These are phyloP conservation scores for Periglandula ipomoeae DNA, from an alignment of 2,329 filamentous ascomycete genomes.

Conservation along the genomic window DNA sequence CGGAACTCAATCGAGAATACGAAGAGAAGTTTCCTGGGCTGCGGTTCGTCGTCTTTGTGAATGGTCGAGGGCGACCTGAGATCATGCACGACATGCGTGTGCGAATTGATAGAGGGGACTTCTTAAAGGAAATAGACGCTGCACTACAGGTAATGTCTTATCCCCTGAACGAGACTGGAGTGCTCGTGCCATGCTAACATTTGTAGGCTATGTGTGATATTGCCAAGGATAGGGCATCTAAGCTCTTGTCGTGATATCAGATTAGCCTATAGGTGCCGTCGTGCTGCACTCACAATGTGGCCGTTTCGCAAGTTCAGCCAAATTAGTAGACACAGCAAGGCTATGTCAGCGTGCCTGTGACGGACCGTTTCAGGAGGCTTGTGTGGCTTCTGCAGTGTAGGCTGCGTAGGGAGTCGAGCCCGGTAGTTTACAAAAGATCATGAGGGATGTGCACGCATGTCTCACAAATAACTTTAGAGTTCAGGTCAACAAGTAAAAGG, in stretches of 20 bases:
- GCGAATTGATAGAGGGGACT: constrained; percentile 61
- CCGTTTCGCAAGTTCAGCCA: neutral
- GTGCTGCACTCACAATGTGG: too few species aligned
- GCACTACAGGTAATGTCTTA: constrained; percentile 55
- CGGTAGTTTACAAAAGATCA: too few species aligned
- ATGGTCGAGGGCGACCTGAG: constrained; percentile 61
- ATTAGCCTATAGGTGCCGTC: too few species aligned
- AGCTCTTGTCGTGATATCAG: constrained; percentile 37
- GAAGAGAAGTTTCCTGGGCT: constrained; percentile 74
- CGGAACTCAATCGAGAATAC: constrained; percentile 64
- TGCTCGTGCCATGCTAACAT: constrained; percentile 11
- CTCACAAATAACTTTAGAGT: too few species aligned
- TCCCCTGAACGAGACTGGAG: neutral
- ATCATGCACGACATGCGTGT: constrained; percentile 76
- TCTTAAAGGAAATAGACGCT: constrained; percentile 58
- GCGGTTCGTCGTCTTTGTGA: constrained; percentile 87
- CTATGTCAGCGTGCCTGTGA: neutral
- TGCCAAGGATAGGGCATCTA: constrained; percentile 66
- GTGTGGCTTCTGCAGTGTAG: neutral
- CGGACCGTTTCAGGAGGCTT: neutral
- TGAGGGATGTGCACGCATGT: too few species aligned
- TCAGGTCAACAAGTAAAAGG: too few species aligned
- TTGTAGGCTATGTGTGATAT: constrained; percentile 83
- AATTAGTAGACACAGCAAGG: neutral
- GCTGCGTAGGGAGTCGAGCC: neutral